Evolutionary conservation across 441 rosid genomes (phyloP).

Genomic region (Rhodomyrtus psidioides): DNA sequence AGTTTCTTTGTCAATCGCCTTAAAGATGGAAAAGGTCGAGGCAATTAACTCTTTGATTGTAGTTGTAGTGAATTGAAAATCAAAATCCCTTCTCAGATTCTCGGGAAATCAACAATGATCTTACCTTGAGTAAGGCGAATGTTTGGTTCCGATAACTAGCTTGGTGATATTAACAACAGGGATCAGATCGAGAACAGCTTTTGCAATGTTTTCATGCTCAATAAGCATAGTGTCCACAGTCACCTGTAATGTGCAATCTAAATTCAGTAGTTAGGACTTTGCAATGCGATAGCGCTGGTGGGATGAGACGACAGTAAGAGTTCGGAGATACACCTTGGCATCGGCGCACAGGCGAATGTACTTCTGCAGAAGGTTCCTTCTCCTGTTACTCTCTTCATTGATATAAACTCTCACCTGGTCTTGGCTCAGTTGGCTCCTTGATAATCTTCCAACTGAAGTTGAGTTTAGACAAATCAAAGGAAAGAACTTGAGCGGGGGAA

Average conservation of each 20-base stretch:
- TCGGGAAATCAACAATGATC: neutral
- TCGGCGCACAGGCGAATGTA: constrained; percentile 40
- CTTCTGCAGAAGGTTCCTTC: constrained; percentile 42
- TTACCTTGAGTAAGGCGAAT: constrained; percentile 29
- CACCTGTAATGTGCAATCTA: constrained; percentile 24
- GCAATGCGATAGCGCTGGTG: neutral
- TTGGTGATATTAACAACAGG: constrained; percentile 48
- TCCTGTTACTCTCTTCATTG: constrained; percentile 50
- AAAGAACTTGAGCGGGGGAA: neutral
- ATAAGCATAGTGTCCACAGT: constrained; percentile 49
- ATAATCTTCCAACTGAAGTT: constrained; percentile 41
- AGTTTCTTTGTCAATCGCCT: constrained; percentile 25
- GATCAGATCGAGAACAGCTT: constrained; percentile 54
- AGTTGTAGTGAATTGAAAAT: neutral
- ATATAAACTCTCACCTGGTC: constrained; percentile 42
- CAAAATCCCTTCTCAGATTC: neutral
- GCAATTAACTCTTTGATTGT: neutral
- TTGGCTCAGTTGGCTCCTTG: constrained; percentile 39
- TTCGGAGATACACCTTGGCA: constrained; percentile 26
- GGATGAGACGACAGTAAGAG: neutral
- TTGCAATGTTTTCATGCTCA: constrained; percentile 33
- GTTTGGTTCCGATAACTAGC: constrained; percentile 48
- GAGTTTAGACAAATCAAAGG: neutral
- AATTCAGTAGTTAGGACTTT: neutral
- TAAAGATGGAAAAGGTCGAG: neutral